Evolutionary conservation across 2,329 filamentous ascomycete genomes (phyloP), one percentile per base, ranked within the genome.

Genomic region (Alternaria burnsii): DNA sequence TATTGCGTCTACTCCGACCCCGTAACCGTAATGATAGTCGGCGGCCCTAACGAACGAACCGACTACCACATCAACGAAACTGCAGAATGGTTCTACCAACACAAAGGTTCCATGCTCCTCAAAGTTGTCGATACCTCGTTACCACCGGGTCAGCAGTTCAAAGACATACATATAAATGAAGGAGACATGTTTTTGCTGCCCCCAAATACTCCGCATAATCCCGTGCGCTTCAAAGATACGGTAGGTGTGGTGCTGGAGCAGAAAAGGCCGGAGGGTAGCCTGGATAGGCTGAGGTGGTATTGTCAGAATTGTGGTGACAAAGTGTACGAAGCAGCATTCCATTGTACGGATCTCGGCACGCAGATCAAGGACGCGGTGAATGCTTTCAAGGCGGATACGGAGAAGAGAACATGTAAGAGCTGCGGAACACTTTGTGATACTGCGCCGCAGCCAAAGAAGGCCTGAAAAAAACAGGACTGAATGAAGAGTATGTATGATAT

Each of bases 51-150:
- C 80, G 92, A 92, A 62, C 89, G 95, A 66, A 97, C 94, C 57
- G 95, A 98, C 84, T 99, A 97, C 84, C 95, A 98, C 85, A 94
- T 98, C 86, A 98, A 98, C 85, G 84, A 89, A 72, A 98, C 94
- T 0, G 89, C 95, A 12, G 95, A 98, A 80, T 98, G 94, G 90
- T 99, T 98, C 88, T 98, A 95, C 85, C 94, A 98, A 81, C 89
- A 97, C 86, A 89, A 89, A 72, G 95, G 95, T 68, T 89, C 90
- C 68, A 97, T 98, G 94, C 85, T 95, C 59, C 90, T 99, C 70
- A 97, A 96, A 78, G 91, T 95, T 16, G 91, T 97, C 65, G 93
- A 97, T 74, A 7, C 47, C 3, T 56, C 61, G 0, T 52, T 51
- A 4, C 65, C 66, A 1, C n/a, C 61, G 8, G 80, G 79, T 6